Evolutionary conservation across 371 early-diverging fungal species (phyloP), one percentile per base, ranked within the genome.

Genomic region (Mortierella sp.): DNA sequence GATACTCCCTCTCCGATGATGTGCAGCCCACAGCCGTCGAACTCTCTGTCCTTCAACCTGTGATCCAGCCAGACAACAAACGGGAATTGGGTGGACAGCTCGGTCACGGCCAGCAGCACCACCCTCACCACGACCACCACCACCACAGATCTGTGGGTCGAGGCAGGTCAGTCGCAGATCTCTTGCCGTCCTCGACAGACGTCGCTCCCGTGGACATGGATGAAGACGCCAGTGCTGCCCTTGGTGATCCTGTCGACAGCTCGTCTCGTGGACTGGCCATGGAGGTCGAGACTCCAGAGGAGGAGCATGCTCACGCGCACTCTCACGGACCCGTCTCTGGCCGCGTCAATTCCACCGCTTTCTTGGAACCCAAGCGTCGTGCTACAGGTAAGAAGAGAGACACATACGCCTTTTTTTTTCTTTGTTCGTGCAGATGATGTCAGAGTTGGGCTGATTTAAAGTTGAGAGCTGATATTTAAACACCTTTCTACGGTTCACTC

Each of bases 11-110:
- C 9, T n/a, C 34, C 5, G 66, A 77, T 43, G 64, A 45, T 11
- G 68, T 22, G 2, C 67, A 50, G 31, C 71, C 58, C 50, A 61
- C 80, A 1, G 50, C 69, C 2, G 63, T 77, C 9, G 81, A 81
- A 19, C 64, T 63, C 29, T 68, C 81, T 10, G 77, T 69, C 44
- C 76, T 81, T 31, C 63, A 81, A 16, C 77, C 81, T 5, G 40
- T 81, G 31, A 76, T 80, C 55, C 73, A 73, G 29, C 80, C 80
- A 24, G 58, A 55, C 47, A 61, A n/a, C 53, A 53, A 50, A 26
- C 55, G 55, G 29, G 40, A 53, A 44, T 10, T 19, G 29, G 53
- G 43, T 0, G 44, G 61, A 16, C 58, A 37, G 22, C 66, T 47
- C 31, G 31, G 31, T 31, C 41, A 66, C 44, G 16, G 44, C 43